Evolutionary conservation across 2,329 filamentous ascomycete species (phyloP).

Genomic region (Fusarium zealandicum): DNA sequence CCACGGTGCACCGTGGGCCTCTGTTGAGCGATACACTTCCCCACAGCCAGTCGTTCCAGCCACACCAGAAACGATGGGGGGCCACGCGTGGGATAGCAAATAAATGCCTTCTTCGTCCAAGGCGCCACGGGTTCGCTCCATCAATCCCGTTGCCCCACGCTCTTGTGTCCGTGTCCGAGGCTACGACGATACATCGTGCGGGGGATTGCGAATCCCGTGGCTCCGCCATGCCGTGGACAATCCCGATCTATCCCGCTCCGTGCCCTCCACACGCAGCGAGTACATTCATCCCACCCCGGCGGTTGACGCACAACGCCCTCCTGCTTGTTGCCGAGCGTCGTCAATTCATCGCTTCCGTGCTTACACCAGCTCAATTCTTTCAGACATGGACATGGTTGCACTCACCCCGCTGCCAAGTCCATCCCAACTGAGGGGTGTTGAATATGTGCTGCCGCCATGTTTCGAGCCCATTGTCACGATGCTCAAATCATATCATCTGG

Average conservation of each 20-base stretch:
- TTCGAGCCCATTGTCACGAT: slow-evolving; percentile 35
- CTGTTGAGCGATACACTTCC: slow-evolving; percentile 29
- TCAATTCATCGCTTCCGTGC: slow-evolving; percentile 28
- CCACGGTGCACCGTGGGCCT: slow-evolving; percentile 36
- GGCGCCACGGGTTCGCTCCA: slow-evolving; percentile 34
- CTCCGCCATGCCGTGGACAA: slow-evolving; percentile 29
- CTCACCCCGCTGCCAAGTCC: slow-evolving; percentile 32
- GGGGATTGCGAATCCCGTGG: slow-evolving; percentile 28
- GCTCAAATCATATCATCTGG: slow-evolving; percentile 39
- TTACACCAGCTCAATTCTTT: slow-evolving; percentile 33
- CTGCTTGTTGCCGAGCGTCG: slow-evolving; percentile 31
- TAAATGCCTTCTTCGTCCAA: slow-evolving; percentile 21
- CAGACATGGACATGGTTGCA: slow-evolving; percentile 23
- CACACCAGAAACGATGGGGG: slow-evolving; percentile 23
- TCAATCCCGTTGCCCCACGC: slow-evolving; percentile 39
- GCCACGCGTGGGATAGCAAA: slow-evolving; percentile 27
- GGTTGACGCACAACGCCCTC: slow-evolving; percentile 36
- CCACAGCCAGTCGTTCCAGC: slow-evolving; percentile 23
- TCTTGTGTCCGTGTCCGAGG: slow-evolving; percentile 27
- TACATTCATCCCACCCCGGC: slow-evolving; percentile 37
- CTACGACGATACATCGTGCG: slow-evolving; percentile 35
- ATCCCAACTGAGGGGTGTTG: slow-evolving; percentile 31
- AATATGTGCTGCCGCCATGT: slow-evolving; percentile 38
- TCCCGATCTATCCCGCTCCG: slow-evolving; percentile 42
- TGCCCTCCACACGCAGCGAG: slow-evolving; percentile 27